Evolutionary conservation across 129 eudicot genomes (phyloP).

Genomic region (Apium graveolens): DNA sequence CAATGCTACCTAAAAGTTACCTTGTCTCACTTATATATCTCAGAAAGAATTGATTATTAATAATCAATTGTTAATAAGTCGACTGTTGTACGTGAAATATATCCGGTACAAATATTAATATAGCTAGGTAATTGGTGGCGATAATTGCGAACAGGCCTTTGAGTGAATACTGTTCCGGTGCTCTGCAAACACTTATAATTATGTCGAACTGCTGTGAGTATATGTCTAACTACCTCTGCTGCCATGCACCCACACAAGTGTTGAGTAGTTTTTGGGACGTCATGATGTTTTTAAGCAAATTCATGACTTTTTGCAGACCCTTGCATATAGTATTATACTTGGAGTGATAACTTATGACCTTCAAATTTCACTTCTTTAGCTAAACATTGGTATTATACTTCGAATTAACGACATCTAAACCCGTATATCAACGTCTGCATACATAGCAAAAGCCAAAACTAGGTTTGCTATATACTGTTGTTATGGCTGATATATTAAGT

Average conservation of each 20-base stretch:
- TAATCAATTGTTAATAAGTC: background rate
- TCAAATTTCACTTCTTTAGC: too few relatives aligned
- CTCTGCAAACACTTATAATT: background rate
- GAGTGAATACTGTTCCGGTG: constrained; percentile 2
- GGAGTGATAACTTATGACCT: background rate
- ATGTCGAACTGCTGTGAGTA: background rate
- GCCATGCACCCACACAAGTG: background rate
- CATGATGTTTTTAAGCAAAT: background rate
- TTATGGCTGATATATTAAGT: too few relatives aligned
- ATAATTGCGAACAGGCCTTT: background rate
- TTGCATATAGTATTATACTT: background rate
- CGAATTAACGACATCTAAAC: too few relatives aligned
- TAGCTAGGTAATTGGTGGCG: background rate
- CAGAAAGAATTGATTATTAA: background rate
- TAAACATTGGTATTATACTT: too few relatives aligned
- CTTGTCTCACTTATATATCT: background rate
- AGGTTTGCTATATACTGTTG: too few relatives aligned
- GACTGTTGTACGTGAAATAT: background rate
- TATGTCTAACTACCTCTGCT: background rate
- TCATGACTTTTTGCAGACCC: background rate
- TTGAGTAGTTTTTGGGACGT: constrained; percentile 1
- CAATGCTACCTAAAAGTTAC: background rate
- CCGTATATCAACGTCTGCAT: too few relatives aligned
- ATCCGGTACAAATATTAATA: too few relatives aligned
- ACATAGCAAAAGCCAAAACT: too few relatives aligned